A percentile compares a stretch with the other conserved stretches of the same genome.
phyloP scores from a whole-genome alignment of 495 filamentous ascomycete genomes.

The Trichoderma erinaceum region DNA sequence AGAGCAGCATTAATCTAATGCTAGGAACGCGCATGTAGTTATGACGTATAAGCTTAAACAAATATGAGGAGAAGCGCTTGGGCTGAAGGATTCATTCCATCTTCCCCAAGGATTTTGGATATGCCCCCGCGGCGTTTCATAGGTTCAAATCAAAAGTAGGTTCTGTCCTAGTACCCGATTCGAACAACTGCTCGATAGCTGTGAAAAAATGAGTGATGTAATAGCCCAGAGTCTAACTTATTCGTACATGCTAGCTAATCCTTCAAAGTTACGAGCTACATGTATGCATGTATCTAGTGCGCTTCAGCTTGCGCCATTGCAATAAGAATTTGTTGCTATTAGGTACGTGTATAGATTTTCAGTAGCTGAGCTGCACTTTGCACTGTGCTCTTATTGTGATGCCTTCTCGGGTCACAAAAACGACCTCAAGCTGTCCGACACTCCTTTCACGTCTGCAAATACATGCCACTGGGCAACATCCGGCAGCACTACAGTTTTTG shows the following conservation, averaged over 20 bases:
- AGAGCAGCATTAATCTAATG: not conserved
- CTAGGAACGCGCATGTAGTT: not conserved
- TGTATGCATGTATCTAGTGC: not conserved
- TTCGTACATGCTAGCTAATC: not conserved
- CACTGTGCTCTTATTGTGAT: not conserved
- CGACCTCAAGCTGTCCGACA: not conserved
- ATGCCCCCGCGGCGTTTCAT: not conserved
- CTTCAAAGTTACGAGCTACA: not conserved
- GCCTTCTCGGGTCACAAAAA: not conserved
- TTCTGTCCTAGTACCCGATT: not conserved
- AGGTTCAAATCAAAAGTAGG: not conserved
- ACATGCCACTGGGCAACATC: not conserved
- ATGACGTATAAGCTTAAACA: slow-evolving; percentile 1
- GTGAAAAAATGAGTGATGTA: not conserved
- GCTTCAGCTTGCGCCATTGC: not conserved
- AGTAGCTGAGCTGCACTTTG: no score
- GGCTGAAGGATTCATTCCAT: not conserved
- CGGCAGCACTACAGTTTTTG: not conserved
- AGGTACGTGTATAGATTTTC: no score
- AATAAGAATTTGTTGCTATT: no score
- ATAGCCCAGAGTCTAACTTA: not conserved
- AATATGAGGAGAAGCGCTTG: not conserved
- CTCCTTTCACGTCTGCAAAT: not conserved
- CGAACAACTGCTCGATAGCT: not conserved
- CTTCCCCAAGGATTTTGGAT: not conserved